phyloP scores from a whole-genome alignment of 179 eudicot genomes.

The Corrigiola litoralis region DNA sequence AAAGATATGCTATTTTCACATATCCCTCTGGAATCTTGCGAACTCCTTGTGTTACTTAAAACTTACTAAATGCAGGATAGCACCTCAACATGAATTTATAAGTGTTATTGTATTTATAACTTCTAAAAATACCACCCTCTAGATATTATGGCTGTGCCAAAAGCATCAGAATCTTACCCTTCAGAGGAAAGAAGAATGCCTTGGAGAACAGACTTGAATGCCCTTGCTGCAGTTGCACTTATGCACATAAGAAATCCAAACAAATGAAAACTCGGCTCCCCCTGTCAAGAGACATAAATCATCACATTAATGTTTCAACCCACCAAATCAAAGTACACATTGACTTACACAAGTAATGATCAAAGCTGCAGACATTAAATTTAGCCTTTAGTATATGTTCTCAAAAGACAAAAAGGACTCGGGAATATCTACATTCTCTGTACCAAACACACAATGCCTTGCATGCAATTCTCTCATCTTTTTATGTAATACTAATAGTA shows the following conservation, averaged over 20 bases:
- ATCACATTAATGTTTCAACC: background rate
- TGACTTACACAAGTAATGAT: background rate
- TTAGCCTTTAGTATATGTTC: background rate
- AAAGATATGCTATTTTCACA: too few relatives aligned
- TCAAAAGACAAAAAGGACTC: background rate
- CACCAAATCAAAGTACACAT: background rate
- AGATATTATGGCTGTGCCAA: background rate
- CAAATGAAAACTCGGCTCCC: slow-evolving; percentile 97
- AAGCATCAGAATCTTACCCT: slow-evolving; percentile 45
- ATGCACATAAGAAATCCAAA: slow-evolving; percentile 94
- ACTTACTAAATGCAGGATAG: too few relatives aligned
- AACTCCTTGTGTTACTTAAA: too few relatives aligned
- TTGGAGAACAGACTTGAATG: slow-evolving; percentile 97
- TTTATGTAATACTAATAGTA: background rate
- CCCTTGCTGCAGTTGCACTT: slow-evolving; percentile 91
- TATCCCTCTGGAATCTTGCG: too few relatives aligned
- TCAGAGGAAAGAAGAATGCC: slow-evolving; percentile 90
- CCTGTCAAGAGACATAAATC: slow-evolving; percentile 50
- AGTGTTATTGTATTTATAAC: too few relatives aligned
- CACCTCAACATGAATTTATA: too few relatives aligned
- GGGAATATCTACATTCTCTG: background rate
- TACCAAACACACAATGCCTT: background rate
- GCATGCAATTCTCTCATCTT: background rate
- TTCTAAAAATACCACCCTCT: too few relatives aligned
- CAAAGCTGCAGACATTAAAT: background rate